Evolutionary conservation across 2,329 filamentous ascomycete genomes (phyloP).

Genomic region (Penicillium freii): DNA sequence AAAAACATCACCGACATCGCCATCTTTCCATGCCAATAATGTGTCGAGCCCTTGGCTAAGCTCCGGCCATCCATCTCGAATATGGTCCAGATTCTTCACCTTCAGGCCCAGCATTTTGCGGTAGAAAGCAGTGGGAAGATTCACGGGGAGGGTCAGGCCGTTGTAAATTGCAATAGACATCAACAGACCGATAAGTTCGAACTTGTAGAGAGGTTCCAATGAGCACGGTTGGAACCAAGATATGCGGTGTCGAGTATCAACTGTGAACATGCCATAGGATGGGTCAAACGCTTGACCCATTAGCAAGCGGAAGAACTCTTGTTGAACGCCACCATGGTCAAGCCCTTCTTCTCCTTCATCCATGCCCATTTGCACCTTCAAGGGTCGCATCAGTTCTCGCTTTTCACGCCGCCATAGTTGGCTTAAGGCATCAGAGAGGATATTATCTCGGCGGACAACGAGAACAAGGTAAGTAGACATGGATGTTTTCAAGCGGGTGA

Average conservation of each 20-base stretch:
- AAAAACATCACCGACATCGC: slow-evolving; percentile 77
- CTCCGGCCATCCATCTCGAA: slow-evolving; percentile 83
- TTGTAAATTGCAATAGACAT: slow-evolving; percentile 91
- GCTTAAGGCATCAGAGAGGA: slow-evolving; percentile 74
- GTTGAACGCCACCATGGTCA: slow-evolving; percentile 92
- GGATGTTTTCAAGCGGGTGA: slow-evolving; percentile 63
- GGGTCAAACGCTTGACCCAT: slow-evolving; percentile 77
- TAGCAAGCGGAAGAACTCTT: slow-evolving; percentile 88
- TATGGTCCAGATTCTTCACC: slow-evolving; percentile 69
- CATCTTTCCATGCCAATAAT: slow-evolving; percentile 76
- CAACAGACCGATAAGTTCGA: slow-evolving; percentile 82
- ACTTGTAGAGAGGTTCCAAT: slow-evolving; percentile 82
- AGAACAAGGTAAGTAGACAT: slow-evolving; percentile 70
- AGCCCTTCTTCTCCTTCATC: slow-evolving; percentile 82
- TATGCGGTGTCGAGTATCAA: slow-evolving; percentile 73
- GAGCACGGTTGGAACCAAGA: slow-evolving; percentile 86
- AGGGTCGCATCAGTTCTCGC: slow-evolving; percentile 75
- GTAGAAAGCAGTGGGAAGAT: slow-evolving; percentile 83
- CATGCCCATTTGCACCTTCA: slow-evolving; percentile 85
- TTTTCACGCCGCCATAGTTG: slow-evolving; percentile 85
- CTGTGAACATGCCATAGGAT: slow-evolving; percentile 72
- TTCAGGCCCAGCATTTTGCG: slow-evolving; percentile 70
- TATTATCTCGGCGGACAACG: slow-evolving; percentile 63
- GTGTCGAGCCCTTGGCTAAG: slow-evolving; percentile 70
- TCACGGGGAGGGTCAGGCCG: slow-evolving; percentile 84